These are phyloP conservation scores for Trametes cingulata DNA, from an alignment of 768 basidiomycete species.

Conservation along the genomic window DNA sequence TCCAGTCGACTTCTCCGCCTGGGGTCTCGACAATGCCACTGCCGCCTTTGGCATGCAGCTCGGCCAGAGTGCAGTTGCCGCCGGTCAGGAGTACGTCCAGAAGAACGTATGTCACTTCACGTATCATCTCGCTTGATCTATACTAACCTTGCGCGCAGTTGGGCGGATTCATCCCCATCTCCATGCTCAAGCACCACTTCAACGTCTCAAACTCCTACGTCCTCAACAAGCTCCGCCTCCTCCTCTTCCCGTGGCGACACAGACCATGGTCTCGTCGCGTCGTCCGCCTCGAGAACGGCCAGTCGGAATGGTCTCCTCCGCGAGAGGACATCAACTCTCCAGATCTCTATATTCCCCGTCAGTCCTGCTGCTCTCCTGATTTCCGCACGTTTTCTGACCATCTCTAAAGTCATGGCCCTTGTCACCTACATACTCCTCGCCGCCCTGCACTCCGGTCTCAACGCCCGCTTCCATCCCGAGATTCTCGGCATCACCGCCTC, in stretches of 20 bases:
- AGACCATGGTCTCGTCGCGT: conserved; percentile 80
- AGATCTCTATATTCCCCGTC: conserved; percentile 94
- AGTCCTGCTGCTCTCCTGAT: conserved; percentile 21
- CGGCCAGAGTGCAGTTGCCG: conserved; percentile 86
- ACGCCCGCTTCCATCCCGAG: conserved; percentile 82
- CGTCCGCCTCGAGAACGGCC: conserved; percentile 59
- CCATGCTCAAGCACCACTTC: conserved; percentile 85
- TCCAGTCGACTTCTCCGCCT: conserved; percentile 59
- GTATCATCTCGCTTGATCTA: neutral
- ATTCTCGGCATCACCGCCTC: conserved; percentile 87
- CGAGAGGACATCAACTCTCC: conserved; percentile 95
- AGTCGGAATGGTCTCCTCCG: conserved; percentile 83
- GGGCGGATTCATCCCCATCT: conserved; percentile 73
- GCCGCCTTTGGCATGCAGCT: conserved; percentile 97
- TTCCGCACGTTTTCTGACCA: neutral
- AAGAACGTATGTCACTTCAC: conserved; percentile 67
- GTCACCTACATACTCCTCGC: conserved; percentile 93
- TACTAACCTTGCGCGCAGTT: conserved; percentile 52
- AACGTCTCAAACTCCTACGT: conserved; percentile 98
- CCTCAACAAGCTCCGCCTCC: conserved; percentile 78
- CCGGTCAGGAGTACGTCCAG: conserved; percentile 94
- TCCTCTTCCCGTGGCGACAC: conserved; percentile 97
- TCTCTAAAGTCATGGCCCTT: conserved; percentile 86
- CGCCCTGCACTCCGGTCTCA: conserved; percentile 81
- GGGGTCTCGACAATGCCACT: conserved; percentile 91